Percentiles rank a stretch among this genome's conserved stretches.
These are phyloP conservation scores for Blastocystis sp. DNA, from an alignment of 352 stramenopile genomes.

Conservation along the genomic window DNA sequence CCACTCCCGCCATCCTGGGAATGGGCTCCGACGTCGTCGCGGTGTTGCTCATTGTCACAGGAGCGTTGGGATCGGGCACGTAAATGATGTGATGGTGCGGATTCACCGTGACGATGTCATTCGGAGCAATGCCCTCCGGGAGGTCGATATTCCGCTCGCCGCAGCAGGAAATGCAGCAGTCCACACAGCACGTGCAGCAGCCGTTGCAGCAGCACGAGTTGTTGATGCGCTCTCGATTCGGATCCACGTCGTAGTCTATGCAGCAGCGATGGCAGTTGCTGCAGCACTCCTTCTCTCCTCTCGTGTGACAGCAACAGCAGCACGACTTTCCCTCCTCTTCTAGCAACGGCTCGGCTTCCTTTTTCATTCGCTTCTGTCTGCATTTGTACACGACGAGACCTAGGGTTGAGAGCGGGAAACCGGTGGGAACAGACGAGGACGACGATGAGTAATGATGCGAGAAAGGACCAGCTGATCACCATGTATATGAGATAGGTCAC, in stretches of 20 bases:
- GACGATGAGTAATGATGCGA: slow-evolving; percentile 23
- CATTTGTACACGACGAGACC: not conserved
- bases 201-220: slow-evolving; percentile 62
- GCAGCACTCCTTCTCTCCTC: slow-evolving; percentile 42
- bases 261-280: slow-evolving; percentile 38
- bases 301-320: slow-evolving; percentile 55
- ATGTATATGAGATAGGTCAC: slow-evolving; percentile 42
- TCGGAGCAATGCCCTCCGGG: slow-evolving; percentile 17
- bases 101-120: slow-evolving; percentile 13
- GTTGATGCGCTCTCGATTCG: slow-evolving; percentile 41
- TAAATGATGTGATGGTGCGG: slow-evolving; percentile 65
- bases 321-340: slow-evolving; percentile 14
- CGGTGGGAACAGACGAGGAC: slow-evolving; percentile 4
- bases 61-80: slow-evolving; percentile 53
- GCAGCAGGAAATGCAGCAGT: slow-evolving; percentile 66
- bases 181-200: slow-evolving; percentile 64
- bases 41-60: slow-evolving; percentile 20
- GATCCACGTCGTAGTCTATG: slow-evolving; percentile 23
- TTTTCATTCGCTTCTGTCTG: not conserved
- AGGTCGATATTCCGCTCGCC: slow-evolving; percentile 1
- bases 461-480: slow-evolving; percentile 30
- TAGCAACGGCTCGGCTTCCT: not conserved
- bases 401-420: not conserved
- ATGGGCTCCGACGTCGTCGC: not conserved
- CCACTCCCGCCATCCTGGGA: slow-evolving; percentile 1